phyloP scores from a whole-genome alignment of 1,284 basidiomycete species.

The Ustilago bromivora region DNA sequence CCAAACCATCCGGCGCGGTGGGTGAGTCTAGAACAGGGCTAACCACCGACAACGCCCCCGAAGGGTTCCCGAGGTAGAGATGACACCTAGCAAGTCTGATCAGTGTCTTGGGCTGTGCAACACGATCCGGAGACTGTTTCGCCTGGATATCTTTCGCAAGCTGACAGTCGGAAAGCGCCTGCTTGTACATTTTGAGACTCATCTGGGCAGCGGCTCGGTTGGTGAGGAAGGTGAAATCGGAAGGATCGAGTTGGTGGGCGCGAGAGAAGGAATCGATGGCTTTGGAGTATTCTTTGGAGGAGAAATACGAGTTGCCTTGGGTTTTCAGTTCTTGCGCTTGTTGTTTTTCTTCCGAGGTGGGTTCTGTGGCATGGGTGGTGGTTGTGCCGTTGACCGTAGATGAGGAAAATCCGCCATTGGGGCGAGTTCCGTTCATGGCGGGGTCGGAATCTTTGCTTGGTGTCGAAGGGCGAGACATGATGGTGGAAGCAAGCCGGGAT shows the following conservation, averaged over 20 bases:
- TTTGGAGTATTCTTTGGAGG: slow-evolving; percentile 59
- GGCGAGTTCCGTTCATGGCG: slow-evolving; percentile 12
- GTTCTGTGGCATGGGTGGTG: slow-evolving; percentile 2
- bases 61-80: slow-evolving; percentile 58
- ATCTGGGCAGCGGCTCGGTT: slow-evolving; percentile 89
- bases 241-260: slow-evolving; percentile 74
- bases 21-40: slow-evolving; percentile 24
- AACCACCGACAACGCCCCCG: slow-evolving; percentile 43
- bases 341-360: slow-evolving; percentile 27
- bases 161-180: slow-evolving; percentile 83
- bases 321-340: slow-evolving; percentile 64
- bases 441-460: slow-evolving; percentile 1
- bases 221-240: slow-evolving; percentile 81
- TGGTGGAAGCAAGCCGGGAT: not conserved
- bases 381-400: slow-evolving; percentile 2
- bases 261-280: slow-evolving; percentile 64
- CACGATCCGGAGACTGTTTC: slow-evolving; percentile 28
- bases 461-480: slow-evolving; percentile 23
- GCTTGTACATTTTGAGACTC: slow-evolving; percentile 80
- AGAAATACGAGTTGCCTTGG: slow-evolving; percentile 66
- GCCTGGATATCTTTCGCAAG: slow-evolving; percentile 77
- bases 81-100: slow-evolving; percentile 62
- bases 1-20: not conserved
- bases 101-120: slow-evolving; percentile 58
- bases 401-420: not conserved